Conservation (phyloP, 306 rosid species). For the Coriaria nepalensis region DNA sequence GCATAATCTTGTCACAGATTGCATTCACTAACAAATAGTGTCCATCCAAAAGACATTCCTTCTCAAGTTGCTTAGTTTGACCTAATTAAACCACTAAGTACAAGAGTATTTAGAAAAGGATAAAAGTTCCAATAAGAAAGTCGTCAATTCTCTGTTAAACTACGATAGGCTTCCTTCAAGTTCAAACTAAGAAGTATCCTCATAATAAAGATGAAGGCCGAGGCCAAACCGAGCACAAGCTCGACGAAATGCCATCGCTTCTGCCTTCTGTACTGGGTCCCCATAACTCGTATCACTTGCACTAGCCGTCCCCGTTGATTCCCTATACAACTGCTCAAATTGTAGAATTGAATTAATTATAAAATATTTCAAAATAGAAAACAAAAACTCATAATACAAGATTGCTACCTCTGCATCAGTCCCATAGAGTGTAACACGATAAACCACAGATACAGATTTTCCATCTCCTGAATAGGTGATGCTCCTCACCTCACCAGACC, state of each 20-base stretch:
- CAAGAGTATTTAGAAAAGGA: too few species aligned
- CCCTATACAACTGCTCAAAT: constrained; percentile 64
- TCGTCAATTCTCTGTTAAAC: too few species aligned
- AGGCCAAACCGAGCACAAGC: constrained; percentile 86
- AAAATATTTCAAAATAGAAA: too few species aligned
- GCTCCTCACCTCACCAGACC: constrained; percentile 77
- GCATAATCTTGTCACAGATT: too few species aligned
- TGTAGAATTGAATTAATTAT: too few species aligned
- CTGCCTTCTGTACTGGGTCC: constrained; percentile 88
- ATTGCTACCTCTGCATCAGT: constrained; percentile 70
- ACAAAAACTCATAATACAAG: too few species aligned
- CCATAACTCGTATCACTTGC: constrained; percentile 56
- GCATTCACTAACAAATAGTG: too few species aligned
- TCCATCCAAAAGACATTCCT: too few species aligned
- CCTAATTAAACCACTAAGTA: too few species aligned
- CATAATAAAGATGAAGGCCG: constrained; percentile 79
- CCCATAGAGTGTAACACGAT: constrained; percentile 77
- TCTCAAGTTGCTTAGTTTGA: too few species aligned
- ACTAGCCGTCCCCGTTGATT: constrained; percentile 73
- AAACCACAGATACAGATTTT: constrained; percentile 66
- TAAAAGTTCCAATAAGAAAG: too few species aligned
- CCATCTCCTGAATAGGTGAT: constrained; percentile 47
- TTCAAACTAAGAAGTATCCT: constrained; percentile 41
- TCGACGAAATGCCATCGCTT: constrained; percentile 88
- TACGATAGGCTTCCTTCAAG: too few species aligned